These are phyloP conservation scores for Leccinum truebloodii DNA, from an alignment of 768 basidiomycete species.

Conservation along the genomic window DNA sequence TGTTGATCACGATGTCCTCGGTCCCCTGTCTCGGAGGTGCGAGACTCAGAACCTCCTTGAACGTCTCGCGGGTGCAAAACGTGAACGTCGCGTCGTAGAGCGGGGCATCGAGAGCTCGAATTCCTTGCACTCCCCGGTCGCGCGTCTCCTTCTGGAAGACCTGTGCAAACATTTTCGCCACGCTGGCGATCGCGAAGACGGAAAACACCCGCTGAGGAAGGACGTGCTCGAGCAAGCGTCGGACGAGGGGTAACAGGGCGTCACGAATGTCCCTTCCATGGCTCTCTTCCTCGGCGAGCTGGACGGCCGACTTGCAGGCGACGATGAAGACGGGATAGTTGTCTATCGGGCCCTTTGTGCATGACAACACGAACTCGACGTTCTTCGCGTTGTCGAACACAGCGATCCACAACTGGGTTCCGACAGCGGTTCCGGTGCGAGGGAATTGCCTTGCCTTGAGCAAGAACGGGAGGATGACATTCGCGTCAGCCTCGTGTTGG, in stretches of 20 bases:
- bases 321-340: conserved; percentile 55
- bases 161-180: conserved; percentile 47
- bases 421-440: background rate
- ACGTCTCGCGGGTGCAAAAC: conserved; percentile 49
- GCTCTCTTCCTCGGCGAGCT: conserved; percentile 16
- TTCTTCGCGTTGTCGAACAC: conserved; percentile 20
- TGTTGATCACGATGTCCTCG: conserved; percentile 18
- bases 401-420: conserved; percentile 34
- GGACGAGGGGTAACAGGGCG: conserved; percentile 13
- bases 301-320: conserved; percentile 13
- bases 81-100: conserved; percentile 67
- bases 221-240: conserved; percentile 15
- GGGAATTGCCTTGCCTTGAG: conserved; percentile 25
- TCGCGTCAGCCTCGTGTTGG: conserved; percentile 35
- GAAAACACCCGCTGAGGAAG: conserved; percentile 40
- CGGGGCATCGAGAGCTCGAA: conserved; percentile 36
- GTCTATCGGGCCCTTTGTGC: conserved; percentile 55
- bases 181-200: conserved; percentile 55
- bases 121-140: background rate
- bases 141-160: conserved; percentile 42
- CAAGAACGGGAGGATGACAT: conserved; percentile 44
- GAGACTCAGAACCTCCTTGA: conserved; percentile 21
- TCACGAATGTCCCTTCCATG: conserved; percentile 3
- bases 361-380: conserved; percentile 49
- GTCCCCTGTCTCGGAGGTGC: background rate